Conservation (phyloP, 345 rosid species). For the Lepidium africanum region DNA sequence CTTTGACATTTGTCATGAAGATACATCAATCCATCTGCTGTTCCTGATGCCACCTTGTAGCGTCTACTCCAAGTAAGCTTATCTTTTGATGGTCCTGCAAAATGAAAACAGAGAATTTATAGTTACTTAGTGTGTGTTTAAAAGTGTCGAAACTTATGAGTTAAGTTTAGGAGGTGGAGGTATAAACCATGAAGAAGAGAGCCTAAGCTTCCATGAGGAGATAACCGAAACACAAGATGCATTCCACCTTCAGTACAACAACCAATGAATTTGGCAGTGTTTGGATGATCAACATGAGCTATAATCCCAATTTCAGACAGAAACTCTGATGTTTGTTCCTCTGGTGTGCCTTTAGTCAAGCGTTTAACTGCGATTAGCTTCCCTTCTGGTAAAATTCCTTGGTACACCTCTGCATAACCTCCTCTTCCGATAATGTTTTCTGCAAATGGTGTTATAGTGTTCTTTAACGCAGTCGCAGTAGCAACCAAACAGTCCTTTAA, state of each 20-base stretch:
- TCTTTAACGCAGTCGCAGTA: background rate
- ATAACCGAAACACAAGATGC: conserved; percentile 72
- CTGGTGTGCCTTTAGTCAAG: conserved; percentile 59
- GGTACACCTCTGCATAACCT: conserved; percentile 86
- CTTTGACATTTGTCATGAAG: conserved; percentile 79
- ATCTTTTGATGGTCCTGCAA: conserved; percentile 40
- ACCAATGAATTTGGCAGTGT: conserved; percentile 82
- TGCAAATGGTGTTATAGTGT: conserved; percentile 18
- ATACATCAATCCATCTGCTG: conserved; percentile 73
- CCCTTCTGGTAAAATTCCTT: conserved; percentile 58
- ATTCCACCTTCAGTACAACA: conserved; percentile 77
- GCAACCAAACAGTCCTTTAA: background rate
- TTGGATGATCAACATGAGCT: conserved; percentile 86
- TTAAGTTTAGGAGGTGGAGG: background rate
- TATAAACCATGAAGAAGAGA: conserved; percentile 67
- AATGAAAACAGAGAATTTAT: background rate
- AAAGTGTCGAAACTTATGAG: background rate
- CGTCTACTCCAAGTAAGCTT: conserved; percentile 73
- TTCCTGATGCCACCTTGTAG: conserved; percentile 76
- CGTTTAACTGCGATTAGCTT: conserved; percentile 68
- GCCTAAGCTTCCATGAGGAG: conserved; percentile 74
- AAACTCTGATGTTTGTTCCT: conserved; percentile 57
- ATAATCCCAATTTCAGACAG: conserved; percentile 78
- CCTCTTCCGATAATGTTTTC: conserved; percentile 85
- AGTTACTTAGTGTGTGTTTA: background rate